Conservation (phyloP, 176 grass and related monocot species). For the Lolium rigidum region DNA sequence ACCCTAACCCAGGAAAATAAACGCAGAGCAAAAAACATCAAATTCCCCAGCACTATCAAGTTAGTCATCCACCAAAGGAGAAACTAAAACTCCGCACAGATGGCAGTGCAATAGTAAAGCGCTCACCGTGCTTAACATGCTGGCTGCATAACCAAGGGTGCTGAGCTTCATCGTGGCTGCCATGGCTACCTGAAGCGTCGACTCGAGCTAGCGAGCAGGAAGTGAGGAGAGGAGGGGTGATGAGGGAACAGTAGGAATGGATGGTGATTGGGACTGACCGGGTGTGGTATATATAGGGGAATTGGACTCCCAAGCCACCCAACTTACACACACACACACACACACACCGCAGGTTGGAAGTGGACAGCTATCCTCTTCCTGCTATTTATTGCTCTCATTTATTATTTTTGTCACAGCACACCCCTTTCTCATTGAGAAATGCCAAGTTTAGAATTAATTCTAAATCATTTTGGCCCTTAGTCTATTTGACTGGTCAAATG, state of each 20-base stretch:
- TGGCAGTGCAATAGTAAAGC: background rate
- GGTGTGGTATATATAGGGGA: background rate
- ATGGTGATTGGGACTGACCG: too few species aligned
- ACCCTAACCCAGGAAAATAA: too few species aligned
- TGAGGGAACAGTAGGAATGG: background rate
- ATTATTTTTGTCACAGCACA: background rate
- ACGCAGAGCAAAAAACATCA: background rate
- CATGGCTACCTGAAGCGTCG: constrained; percentile 32
- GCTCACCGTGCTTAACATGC: constrained; percentile 52
- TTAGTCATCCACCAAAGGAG: constrained; percentile 6
- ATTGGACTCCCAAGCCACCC: background rate
- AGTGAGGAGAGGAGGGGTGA: background rate
- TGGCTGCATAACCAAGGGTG: constrained; percentile 36
- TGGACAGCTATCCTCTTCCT: background rate
- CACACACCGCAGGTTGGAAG: background rate
- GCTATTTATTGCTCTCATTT: background rate
- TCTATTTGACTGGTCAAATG: background rate
- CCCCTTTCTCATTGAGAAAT: background rate
- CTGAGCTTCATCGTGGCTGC: constrained; percentile 39
- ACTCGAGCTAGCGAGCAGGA: background rate
- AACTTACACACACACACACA: too few species aligned
- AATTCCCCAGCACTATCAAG: background rate
- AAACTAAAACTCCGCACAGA: background rate
- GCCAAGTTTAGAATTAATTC: background rate
- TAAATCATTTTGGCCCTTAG: background rate